These are phyloP conservation scores for Pelargonium nanum DNA, from an alignment of 345 rosid genomes.

Conservation along the genomic window DNA sequence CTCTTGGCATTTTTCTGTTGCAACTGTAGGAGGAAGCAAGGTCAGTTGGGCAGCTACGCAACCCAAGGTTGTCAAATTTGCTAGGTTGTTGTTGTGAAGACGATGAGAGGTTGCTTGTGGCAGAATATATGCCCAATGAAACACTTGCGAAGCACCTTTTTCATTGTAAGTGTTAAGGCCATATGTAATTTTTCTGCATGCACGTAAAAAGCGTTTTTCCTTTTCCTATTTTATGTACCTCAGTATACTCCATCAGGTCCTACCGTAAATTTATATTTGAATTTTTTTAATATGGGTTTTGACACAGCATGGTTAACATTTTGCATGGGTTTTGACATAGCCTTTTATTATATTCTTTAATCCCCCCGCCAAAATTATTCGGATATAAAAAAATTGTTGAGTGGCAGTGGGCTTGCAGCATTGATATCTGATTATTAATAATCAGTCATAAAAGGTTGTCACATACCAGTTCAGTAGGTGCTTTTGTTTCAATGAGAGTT, in stretches of 20 bases:
- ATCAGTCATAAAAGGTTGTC: background rate
- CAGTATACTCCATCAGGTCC: no score
- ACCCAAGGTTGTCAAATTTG: slow-evolving; percentile 65
- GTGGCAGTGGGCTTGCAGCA: background rate
- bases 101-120: slow-evolving; percentile 88
- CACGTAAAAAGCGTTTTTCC: background rate
- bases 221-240: background rate
- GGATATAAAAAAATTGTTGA: no score
- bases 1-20: slow-evolving; percentile 6
- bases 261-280: no score
- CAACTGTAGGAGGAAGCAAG: slow-evolving; percentile 70
- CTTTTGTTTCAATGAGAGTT: background rate
- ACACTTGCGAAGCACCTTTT: slow-evolving; percentile 94
- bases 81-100: slow-evolving; percentile 84
- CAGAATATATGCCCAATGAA: slow-evolving; percentile 83
- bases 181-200: background rate
- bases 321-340: background rate
- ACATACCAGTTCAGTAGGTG: background rate
- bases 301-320: background rate
- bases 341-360: background rate
- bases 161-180: slow-evolving; percentile 72
- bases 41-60: slow-evolving; percentile 79
- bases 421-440: background rate
- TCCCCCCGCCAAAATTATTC: no score
- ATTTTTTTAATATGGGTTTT: no score